Conservation (phyloP, 2,329 filamentous ascomycete species). For the Alternaria rosae region DNA sequence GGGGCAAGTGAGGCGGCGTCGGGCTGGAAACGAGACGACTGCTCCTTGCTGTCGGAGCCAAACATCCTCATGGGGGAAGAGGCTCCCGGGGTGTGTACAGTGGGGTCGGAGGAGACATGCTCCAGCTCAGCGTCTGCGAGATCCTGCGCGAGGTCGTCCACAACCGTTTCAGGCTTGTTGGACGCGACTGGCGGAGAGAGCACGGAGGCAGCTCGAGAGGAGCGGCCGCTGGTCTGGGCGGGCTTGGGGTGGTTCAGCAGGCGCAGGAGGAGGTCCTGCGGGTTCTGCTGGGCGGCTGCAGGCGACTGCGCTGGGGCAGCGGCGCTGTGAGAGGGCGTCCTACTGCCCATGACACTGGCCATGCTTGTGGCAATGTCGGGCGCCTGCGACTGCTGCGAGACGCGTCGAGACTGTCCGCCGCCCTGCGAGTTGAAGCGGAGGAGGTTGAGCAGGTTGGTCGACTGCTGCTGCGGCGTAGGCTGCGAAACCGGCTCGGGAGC, state of each 20-base stretch:
- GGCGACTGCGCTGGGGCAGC: slow-evolving; percentile 43
- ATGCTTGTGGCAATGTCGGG: slow-evolving; percentile 61
- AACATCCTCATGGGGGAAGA: slow-evolving; percentile 45
- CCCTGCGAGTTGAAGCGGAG: slow-evolving; percentile 67
- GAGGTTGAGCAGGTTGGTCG: slow-evolving; percentile 68
- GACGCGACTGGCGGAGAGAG: slow-evolving; percentile 39
- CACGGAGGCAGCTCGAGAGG: slow-evolving; percentile 34
- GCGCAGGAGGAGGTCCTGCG: slow-evolving; percentile 85
- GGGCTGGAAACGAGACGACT: slow-evolving; percentile 44
- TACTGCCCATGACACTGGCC: slow-evolving; percentile 62
- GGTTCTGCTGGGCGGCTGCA: slow-evolving; percentile 61
- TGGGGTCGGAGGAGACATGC: slow-evolving; percentile 43
- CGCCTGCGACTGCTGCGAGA: slow-evolving; percentile 51
- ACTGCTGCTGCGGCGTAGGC: slow-evolving; percentile 49
- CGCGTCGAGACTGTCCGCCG: slow-evolving; percentile 46
- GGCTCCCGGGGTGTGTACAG: slow-evolving; percentile 32
- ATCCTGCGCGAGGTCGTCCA: slow-evolving; percentile 55
- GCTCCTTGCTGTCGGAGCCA: slow-evolving; percentile 52
- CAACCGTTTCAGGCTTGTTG: slow-evolving; percentile 52
- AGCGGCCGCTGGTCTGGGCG: slow-evolving; percentile 40
- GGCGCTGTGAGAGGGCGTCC: slow-evolving; percentile 45
- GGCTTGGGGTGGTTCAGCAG: slow-evolving; percentile 78
- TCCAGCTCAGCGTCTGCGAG: slow-evolving; percentile 56
- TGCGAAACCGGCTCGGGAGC: slow-evolving; percentile 53
- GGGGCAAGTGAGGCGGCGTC: slow-evolving; percentile 44